Base-by-base conservation (phyloP, 495 filamentous ascomycete genomes). In the Xylaria venustula region DNA sequence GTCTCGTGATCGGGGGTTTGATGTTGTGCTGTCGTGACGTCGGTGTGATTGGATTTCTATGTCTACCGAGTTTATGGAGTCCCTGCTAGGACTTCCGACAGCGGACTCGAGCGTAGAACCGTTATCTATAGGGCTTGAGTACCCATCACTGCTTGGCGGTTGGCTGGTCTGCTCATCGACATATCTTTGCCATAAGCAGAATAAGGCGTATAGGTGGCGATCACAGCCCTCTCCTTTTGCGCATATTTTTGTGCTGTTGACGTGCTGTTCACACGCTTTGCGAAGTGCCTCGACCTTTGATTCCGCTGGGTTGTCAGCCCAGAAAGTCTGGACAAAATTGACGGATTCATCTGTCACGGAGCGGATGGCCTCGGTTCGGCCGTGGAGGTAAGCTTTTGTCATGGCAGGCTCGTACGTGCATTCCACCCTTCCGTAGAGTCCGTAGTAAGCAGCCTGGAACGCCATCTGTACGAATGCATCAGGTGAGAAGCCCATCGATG, bases 391-490 rank as follows among this genome's bases (percentile, higher is more conserved):
- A 54, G 86, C 74, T 75, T 98, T 98, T 15, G 94, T 98, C 94
- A 98, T 98, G 26, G 94, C 92, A 15, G 94, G 95, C 74, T 98
- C 94, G 72, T 98, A 98, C 2, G 90, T 93, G 69, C 90, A 95
- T 74, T 98, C 94, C 5, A 96, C 82, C 4, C 91, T 85, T 6
- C 94, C 94, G 66, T 98, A 98, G 32, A 98, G 85, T 28, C 95
- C 94, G 68, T 98, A 98, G 78, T 98, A 98, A 14, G 95, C 94
- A 26, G 94, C 94, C 73, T 98, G 94, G 79, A 97, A 98, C 3
- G 94, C 95, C 94, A 98, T 98, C 73, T 98, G 94, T 30, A 98
- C 90, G 65, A 97, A 98, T 1, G 94, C 94, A 72, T 98, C 94
- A 0, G 94, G 94, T 0, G 94, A 97, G 71, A 98, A 95, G 23